Conservation (phyloP, 257 asterid species). For the Fraxinus americana region DNA sequence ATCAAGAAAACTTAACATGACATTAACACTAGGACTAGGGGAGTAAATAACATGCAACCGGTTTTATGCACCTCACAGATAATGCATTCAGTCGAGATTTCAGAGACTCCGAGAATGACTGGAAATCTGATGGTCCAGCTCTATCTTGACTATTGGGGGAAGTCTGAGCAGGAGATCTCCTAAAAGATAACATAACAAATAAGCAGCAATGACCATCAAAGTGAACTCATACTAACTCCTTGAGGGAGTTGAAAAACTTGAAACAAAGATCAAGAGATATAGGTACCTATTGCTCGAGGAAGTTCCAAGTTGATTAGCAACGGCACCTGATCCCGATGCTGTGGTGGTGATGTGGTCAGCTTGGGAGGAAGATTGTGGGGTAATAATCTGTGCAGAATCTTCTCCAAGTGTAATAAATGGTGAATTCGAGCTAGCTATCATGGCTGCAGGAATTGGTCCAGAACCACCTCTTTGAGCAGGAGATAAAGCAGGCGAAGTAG, state of each 20-base stretch:
- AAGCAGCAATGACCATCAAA: neutral
- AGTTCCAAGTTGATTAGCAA: conserved; percentile 46
- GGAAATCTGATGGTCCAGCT: conserved; percentile 87
- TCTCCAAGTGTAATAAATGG: conserved; percentile 51
- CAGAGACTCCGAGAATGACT: conserved; percentile 70
- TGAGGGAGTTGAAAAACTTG: neutral
- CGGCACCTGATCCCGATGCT: conserved; percentile 48
- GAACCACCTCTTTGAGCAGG: conserved; percentile 42
- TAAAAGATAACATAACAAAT: conserved; percentile 15
- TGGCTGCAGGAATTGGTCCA: conserved; percentile 43
- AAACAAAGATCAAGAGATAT: neutral
- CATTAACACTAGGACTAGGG: neutral
- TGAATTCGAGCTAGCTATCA: conserved; percentile 47
- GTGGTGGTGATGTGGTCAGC: conserved; percentile 48
- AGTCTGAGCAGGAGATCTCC: conserved; percentile 55
- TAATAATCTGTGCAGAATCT: conserved; percentile 45
- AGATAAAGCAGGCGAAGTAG: conserved; percentile 42
- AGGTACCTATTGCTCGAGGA: conserved; percentile 53
- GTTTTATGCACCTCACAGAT: conserved; percentile 57
- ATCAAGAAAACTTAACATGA: neutral
- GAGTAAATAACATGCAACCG: conserved; percentile 7
- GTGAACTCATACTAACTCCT: neutral
- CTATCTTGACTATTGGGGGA: conserved; percentile 68
- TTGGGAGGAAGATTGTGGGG: conserved; percentile 41
- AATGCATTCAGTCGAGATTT: conserved; percentile 75